These are phyloP conservation scores for Collariella sp. DNA, from an alignment of 495 filamentous ascomycete genomes.

Conservation along the genomic window DNA sequence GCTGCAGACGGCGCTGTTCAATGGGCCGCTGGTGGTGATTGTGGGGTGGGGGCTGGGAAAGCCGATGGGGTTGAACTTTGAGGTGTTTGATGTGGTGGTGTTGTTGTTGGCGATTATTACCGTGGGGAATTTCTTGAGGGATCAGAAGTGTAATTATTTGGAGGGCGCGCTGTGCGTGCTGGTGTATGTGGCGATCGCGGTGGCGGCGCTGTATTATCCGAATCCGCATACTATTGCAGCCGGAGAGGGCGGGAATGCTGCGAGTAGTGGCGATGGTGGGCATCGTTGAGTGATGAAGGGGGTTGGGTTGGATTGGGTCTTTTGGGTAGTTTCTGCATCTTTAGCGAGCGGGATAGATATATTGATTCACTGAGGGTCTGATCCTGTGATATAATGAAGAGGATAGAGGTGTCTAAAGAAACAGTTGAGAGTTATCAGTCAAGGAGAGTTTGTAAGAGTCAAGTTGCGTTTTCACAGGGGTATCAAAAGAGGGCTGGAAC, in stretches of 20 bases:
- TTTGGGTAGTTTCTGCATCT: too few relatives aligned
- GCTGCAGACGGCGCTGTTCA: constrained; percentile 85
- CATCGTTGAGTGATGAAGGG: background rate
- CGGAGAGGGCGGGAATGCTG: background rate
- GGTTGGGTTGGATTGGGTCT: background rate
- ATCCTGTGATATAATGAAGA: too few relatives aligned
- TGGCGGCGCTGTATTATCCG: constrained; percentile 55
- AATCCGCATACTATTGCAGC: constrained; percentile 30
- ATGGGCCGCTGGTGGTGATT: constrained; percentile 73
- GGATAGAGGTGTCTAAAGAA: too few relatives aligned
- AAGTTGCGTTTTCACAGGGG: too few relatives aligned
- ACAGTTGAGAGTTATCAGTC: too few relatives aligned
- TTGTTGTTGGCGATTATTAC: constrained; percentile 83
- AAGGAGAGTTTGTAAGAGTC: too few relatives aligned
- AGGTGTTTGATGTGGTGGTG: constrained; percentile 79
- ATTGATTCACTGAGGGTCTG: too few relatives aligned
- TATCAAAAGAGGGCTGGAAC: too few relatives aligned
- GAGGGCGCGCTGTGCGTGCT: constrained; percentile 71
- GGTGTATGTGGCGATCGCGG: constrained; percentile 56
- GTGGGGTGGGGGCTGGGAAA: constrained; percentile 73
- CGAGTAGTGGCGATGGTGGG: background rate
- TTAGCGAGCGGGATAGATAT: too few relatives aligned
- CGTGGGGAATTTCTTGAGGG: constrained; percentile 70
- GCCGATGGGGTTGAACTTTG: constrained; percentile 74
- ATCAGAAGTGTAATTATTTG: constrained; percentile 73